These are phyloP conservation scores for Botryococcus braunii DNA, from an alignment of 163 green algal species.

Conservation along the genomic window DNA sequence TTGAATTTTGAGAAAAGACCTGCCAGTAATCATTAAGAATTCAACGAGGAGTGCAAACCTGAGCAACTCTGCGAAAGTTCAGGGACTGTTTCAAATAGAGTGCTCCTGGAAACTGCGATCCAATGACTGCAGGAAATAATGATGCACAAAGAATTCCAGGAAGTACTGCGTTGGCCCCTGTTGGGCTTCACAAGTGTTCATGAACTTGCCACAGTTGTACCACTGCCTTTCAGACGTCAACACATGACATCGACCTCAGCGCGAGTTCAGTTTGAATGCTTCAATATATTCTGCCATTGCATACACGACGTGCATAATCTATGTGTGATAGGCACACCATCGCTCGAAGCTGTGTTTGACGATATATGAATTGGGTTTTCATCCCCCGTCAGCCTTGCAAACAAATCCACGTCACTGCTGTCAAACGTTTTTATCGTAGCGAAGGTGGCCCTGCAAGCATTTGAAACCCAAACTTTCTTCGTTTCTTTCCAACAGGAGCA, in stretches of 20 bases:
- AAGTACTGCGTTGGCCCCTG: conserved; percentile 23
- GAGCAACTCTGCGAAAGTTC: conserved; percentile 41
- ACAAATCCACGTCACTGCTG: conserved; percentile 31
- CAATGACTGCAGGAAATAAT: conserved; percentile 72
- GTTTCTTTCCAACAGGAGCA: too few species aligned
- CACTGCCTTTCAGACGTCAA: not conserved
- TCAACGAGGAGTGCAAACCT: too few species aligned
- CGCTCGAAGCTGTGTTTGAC: conserved; percentile 15
- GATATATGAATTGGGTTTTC: conserved; percentile 45
- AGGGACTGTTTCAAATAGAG: conserved; percentile 61
- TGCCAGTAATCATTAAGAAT: too few species aligned
- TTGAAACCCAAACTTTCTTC: too few species aligned
- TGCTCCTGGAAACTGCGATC: conserved; percentile 46
- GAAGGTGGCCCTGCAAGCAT: too few species aligned
- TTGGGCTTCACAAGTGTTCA: not conserved
- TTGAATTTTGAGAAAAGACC: too few species aligned
- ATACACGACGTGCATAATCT: not conserved
- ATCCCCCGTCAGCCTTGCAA: conserved; percentile 39
- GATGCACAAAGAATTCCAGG: conserved; percentile 62
- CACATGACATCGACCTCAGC: not conserved
- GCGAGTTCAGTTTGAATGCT: too few species aligned
- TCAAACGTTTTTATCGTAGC: too few species aligned
- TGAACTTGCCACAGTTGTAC: not conserved
- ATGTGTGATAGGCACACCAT: not conserved
- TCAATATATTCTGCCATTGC: too few species aligned